phyloP scores from a whole-genome alignment of 495 filamentous ascomycete genomes.

The Apiosordaria backusii region DNA sequence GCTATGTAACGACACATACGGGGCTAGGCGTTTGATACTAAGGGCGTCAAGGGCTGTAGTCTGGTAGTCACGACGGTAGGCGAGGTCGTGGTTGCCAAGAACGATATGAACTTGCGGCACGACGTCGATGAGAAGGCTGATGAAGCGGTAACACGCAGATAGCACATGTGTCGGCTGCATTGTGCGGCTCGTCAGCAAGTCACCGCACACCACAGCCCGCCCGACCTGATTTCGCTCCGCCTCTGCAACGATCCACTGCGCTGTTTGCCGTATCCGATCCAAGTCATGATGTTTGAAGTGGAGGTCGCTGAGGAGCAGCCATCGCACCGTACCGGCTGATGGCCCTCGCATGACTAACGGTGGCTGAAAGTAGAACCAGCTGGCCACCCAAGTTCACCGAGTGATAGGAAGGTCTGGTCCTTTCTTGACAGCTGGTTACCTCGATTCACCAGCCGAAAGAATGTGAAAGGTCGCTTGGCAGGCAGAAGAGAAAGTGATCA shows the following conservation, averaged over 20 bases:
- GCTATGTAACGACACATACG: conserved; percentile 28
- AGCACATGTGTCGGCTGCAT: conserved; percentile 33
- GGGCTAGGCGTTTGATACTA: conserved; percentile 26
- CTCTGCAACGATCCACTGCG: conserved; percentile 32
- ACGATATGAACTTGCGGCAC: conserved; percentile 34
- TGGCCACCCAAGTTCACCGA: no score
- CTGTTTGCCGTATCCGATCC: conserved; percentile 26
- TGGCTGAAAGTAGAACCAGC: not conserved
- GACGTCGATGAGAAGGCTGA: conserved; percentile 25
- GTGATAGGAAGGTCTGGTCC: no score
- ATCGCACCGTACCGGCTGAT: conserved; percentile 12
- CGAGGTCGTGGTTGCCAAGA: conserved; percentile 37
- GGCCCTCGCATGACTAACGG: conserved; percentile 7
- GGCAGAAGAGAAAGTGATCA: no score
- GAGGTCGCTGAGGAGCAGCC: conserved; percentile 35
- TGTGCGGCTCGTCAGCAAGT: conserved; percentile 33
- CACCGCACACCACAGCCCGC: conserved; percentile 34
- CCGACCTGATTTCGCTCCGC: conserved; percentile 20
- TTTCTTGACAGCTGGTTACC: no score
- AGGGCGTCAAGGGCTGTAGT: conserved; percentile 34
- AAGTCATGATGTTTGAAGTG: conserved; percentile 33
- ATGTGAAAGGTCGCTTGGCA: no score
- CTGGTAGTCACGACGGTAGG: conserved; percentile 31
- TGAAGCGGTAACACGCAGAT: conserved; percentile 32
- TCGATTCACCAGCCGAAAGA: no score